Conservation (phyloP, 805 yeast species). For the Hanseniaspora thailandica region DNA sequence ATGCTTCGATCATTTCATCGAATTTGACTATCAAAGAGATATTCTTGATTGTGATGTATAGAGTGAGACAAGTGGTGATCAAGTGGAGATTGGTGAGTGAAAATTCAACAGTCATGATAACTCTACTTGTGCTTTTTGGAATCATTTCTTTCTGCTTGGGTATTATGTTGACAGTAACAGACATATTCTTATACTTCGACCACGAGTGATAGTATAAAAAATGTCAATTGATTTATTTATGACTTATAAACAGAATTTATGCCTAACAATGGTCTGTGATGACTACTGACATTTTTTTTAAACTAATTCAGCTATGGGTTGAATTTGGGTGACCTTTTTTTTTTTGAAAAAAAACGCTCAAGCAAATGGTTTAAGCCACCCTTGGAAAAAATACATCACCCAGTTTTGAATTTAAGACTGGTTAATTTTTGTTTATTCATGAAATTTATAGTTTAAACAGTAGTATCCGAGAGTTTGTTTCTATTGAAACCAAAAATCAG, state of each 20-base stretch:
- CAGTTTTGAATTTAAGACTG: no score
- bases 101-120: slow-evolving; percentile 13
- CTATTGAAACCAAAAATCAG: not conserved
- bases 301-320: not conserved
- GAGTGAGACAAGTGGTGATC: slow-evolving; percentile 15
- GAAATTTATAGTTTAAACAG: no score
- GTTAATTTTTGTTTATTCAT: no score
- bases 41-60: slow-evolving; percentile 12
- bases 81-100: slow-evolving; percentile 17
- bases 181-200: slow-evolving; percentile 11
- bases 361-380: not conserved
- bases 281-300: not conserved
- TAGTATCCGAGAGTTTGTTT: no score
- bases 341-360: not conserved
- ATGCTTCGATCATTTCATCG: not conserved
- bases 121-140: slow-evolving; percentile 15
- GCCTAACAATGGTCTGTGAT: no score
- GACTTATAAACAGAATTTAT: no score
- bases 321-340: not conserved
- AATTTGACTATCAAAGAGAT: slow-evolving; percentile 4
- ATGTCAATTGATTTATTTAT: no score
- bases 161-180: slow-evolving; percentile 15
- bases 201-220: not conserved
- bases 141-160: slow-evolving; percentile 13
- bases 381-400: not conserved